Evolutionary conservation across 768 basidiomycete species (phyloP), one percentile per base, ranked within the genome.

Genomic region (Tremella mesenterica): DNA sequence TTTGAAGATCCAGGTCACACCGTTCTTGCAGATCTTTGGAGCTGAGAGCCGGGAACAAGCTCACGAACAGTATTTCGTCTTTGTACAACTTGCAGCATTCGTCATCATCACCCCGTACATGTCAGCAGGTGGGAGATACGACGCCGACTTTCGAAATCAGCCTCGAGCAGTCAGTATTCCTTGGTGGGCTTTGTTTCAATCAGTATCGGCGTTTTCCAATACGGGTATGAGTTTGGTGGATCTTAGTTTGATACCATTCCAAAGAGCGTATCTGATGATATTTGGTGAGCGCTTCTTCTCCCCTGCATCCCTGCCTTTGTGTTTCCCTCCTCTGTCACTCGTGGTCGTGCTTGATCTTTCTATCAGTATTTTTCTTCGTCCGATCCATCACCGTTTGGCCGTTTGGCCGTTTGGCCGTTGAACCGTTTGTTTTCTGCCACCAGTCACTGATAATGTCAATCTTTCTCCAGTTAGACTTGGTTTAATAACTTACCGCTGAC

Each of bases 181-280:
- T 10, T 92, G 89, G 90, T 88, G 86, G 67, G 81, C 90, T 0
- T 70, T 81, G 7, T 96, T 89, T 65, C 88, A 93, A 69, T 80
- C 84, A 21, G 79, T 86, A 23, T 91, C 91, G 0, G 80, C 89
- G 0, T 95, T 87, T 69, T 87, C 85, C 26, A 95, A 95, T 64
- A 83, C 86, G 1, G 92, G 92, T 21, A 82, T 81, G 73, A 90
- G 88, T 13, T 78, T 93, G 29, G 69, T 71, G 13, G 93, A 99
- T 72, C 77, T 81, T 57, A 92, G 88, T 12, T 88, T 99, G 89
- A 48, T 93, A 2, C 91, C 90, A 0, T 96, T 95, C 72, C 87
- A 90, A 66, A 77, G 67, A 20, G 91, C 89, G 16, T 90, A 88
- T 65, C 80, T 82, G 1, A 83, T 89, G 84, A 81, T 89, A 52